Evolutionary conservation across 371 early-diverging fungal genomes (phyloP), one percentile per base, ranked within the genome.

Genomic region (Funneliformis caledonium): DNA sequence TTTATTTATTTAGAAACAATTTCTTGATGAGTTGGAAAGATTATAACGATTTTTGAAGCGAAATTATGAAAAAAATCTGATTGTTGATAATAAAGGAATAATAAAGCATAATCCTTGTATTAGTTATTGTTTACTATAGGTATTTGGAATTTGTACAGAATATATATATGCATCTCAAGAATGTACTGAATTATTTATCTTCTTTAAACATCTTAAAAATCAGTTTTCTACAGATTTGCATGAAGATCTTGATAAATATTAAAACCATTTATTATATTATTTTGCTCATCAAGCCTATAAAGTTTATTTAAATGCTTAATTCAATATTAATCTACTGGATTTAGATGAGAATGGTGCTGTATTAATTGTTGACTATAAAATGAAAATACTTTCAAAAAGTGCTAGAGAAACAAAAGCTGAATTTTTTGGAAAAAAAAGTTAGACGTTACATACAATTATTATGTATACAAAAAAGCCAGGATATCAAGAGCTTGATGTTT

Each of bases 361-460:
- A 22, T 31, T 65, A 65, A 37, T 65, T 1, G 65, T 65, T 0
- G 31, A 65, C 33, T 65, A 65, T 33, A 65, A 65, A 65, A 65
- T 62, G 64, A 62, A 62, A 62, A 62, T 62, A 14, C 22, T 62
- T 12, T 22, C 64, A 14, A 62, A 62, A 65, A 65, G 7, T 65
- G 22, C 65, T 22, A 16, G 65, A 31, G 65, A 65, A 33, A 65
- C 31, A 4, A 65, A 65, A 33, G 11, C 45, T 12, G 47, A 70
- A 26, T 70, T 45, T 9, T 70, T 48, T 48, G 50, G 4, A 22
- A 65, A 65, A 12, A 65, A 65, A 65, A 1, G 65, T 12, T 65
- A 8, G 65, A 33, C 65, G 9, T 65, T 65, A 65, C 33, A 70
- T 26, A 70, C 48, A 7, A 14, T 70, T 48, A 12, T 70, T 10